Conservation (phyloP, 805 yeast species). For the Cyberlindnera mississippiensis region DNA sequence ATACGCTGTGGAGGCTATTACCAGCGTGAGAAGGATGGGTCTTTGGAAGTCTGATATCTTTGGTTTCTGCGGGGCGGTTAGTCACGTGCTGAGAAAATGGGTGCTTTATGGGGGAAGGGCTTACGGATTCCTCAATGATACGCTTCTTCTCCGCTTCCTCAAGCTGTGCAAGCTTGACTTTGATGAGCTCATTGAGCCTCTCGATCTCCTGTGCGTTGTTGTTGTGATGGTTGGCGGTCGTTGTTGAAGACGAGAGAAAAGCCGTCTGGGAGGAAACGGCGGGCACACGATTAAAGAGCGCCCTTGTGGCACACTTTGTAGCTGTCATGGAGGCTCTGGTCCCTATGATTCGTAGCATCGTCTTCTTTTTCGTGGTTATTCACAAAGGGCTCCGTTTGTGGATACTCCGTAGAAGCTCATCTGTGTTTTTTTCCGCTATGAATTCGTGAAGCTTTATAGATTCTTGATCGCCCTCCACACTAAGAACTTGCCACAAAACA, state of each 20-base stretch:
- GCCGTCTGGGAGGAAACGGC: too few species aligned
- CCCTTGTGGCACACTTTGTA: too few species aligned
- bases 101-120: slow-evolving; percentile 1
- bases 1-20: slow-evolving; percentile 24
- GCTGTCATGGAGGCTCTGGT: too few species aligned
- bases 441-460: too few species aligned
- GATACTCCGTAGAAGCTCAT: too few species aligned
- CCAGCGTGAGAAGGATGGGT: slow-evolving; percentile 22
- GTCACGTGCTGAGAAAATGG: neutral
- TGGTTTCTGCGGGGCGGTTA: slow-evolving; percentile 18
- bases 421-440: too few species aligned
- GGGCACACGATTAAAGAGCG: too few species aligned
- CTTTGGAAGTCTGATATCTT: slow-evolving; percentile 25
- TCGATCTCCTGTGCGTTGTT: slow-evolving; percentile 24
- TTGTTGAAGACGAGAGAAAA: neutral
- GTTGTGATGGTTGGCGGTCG: neutral
- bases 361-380: too few species aligned
- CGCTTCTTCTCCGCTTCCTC: slow-evolving; percentile 18
- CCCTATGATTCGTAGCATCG: too few species aligned
- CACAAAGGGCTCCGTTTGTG: too few species aligned
- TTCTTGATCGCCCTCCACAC: neutral
- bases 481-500: neutral
- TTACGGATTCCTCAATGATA: slow-evolving; percentile 12
- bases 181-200: slow-evolving; percentile 20
- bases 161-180: slow-evolving; percentile 20